Evolutionary conservation across 305 asterid genomes (phyloP).

Genomic region (Rubia occidens): DNA sequence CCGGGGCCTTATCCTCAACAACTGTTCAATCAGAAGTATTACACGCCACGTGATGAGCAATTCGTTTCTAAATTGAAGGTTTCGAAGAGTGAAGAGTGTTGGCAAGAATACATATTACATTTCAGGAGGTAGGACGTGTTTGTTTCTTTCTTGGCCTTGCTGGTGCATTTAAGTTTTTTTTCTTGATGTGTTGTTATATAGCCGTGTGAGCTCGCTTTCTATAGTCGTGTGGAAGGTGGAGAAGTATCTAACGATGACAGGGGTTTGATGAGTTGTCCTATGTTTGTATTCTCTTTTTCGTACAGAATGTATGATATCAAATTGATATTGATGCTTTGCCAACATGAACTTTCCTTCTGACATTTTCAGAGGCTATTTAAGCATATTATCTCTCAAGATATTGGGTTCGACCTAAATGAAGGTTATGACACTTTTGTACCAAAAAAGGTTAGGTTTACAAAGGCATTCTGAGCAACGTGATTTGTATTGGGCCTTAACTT

Average conservation of each 20-base stretch:
- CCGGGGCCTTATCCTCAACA: conserved; percentile 85
- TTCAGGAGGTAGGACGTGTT: conserved; percentile 64
- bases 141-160: conserved; percentile 3
- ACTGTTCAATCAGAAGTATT: conserved; percentile 49
- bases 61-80: conserved; percentile 88
- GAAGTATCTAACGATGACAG: conserved; percentile 91
- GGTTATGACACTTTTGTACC: conserved; percentile 75
- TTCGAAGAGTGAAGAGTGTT: conserved; percentile 86
- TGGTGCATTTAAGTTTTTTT: conserved; percentile 1
- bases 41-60: conserved; percentile 77
- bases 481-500: neutral
- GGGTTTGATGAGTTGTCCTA: conserved; percentile 63
- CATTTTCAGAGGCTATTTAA: conserved; percentile 73
- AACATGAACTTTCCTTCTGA: conserved; percentile 14
- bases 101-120: conserved; percentile 65
- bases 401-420: conserved; percentile 83
- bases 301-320: neutral
- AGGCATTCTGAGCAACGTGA: conserved; percentile 13
- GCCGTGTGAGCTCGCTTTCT: conserved; percentile 99
- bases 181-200: too few species aligned
- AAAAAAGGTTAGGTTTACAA: conserved; percentile 59
- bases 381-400: conserved; percentile 78
- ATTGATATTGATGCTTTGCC: conserved; percentile 16
- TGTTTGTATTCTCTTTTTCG: neutral
- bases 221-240: conserved; percentile 89